Base-by-base conservation (phyloP, 495 filamentous ascomycete genomes). In the Viridothelium virens region DNA sequence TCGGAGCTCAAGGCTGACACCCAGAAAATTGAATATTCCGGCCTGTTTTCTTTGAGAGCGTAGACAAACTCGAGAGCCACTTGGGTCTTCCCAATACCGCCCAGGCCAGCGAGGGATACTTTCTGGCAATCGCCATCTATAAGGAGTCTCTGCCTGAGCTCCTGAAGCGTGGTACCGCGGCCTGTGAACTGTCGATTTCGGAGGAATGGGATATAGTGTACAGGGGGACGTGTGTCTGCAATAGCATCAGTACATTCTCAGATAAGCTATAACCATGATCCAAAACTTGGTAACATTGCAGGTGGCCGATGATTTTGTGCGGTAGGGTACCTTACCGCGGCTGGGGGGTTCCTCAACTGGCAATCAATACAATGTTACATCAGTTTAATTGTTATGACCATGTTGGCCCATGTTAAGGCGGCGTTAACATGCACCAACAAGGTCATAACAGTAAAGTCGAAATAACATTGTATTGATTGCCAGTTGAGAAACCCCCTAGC, bases 31-130 rank as follows among this genome's bases (percentile, higher is more conserved):
- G 67, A 69, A 38, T 18, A 53, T 3, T 71, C 63, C 36, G 59
- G 69, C 59, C 39, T 36, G 1, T 69, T 64, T 38, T 66, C 14
- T 18, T 18, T 39, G 2, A 65, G 25, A 12, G 11, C 16, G 63
- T 69, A 63, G 11, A 56, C 50, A 16, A 65, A 68, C 37, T 70
- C 18, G 0, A 71, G 62, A 0, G 56, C 70, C 4, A 71, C 65
- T 56, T 70, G 70, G 18, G 70, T 71, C 56, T 71, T 71, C 10
- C 70, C 69, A 2, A 71, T 67, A 14, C 69, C 68, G 2, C 68
- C 69, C 1, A 71, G 65, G 3, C 69, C 69, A 25, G 61, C 14
- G 5, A 71, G 11, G n/a, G 69, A 64, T 18, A 70, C 33, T 0
- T 31, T 53, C 31, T 53, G 46, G 39, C 66, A 66, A 38, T 56